Conservation (phyloP, 768 basidiomycete species). For the Lactarius sp. region DNA sequence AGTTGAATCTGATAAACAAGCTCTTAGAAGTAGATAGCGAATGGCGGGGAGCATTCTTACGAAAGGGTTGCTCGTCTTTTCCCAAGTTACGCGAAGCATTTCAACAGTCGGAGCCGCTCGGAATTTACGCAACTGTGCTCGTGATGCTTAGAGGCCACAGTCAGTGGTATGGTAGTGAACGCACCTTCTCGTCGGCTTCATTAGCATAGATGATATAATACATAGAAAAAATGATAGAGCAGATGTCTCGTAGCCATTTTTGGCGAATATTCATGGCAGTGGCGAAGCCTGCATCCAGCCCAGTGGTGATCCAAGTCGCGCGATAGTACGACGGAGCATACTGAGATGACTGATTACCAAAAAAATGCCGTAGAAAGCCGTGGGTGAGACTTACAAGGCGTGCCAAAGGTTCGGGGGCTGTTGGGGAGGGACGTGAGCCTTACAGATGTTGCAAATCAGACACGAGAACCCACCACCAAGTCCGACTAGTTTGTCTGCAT, state of each 20-base stretch:
- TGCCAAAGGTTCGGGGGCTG: conserved; percentile 91
- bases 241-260: conserved; percentile 86
- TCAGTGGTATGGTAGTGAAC: conserved; percentile 20
- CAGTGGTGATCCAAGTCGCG: conserved; percentile 91
- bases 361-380: neutral
- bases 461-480: conserved; percentile 55
- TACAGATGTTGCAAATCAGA: neutral
- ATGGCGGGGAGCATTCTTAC: conserved; percentile 39
- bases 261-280: conserved; percentile 91
- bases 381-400: conserved; percentile 55
- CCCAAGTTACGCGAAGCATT: conserved; percentile 95
- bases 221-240: conserved; percentile 74
- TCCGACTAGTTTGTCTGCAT: conserved; percentile 82
- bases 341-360: conserved; percentile 37
- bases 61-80: conserved; percentile 92
- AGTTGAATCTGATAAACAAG: conserved; percentile 55
- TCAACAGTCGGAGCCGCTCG: conserved; percentile 93
- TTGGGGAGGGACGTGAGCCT: conserved; percentile 15
- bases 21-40: conserved; percentile 17
- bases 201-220: conserved; percentile 90
- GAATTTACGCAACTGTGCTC: conserved; percentile 76
- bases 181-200: conserved; percentile 95
- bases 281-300: conserved; percentile 95
- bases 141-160: neutral
- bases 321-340: conserved; percentile 93